These are phyloP conservation scores for Blepharisma stoltei DNA, from an alignment of 73 alveolate genomes.

Conservation along the genomic window DNA sequence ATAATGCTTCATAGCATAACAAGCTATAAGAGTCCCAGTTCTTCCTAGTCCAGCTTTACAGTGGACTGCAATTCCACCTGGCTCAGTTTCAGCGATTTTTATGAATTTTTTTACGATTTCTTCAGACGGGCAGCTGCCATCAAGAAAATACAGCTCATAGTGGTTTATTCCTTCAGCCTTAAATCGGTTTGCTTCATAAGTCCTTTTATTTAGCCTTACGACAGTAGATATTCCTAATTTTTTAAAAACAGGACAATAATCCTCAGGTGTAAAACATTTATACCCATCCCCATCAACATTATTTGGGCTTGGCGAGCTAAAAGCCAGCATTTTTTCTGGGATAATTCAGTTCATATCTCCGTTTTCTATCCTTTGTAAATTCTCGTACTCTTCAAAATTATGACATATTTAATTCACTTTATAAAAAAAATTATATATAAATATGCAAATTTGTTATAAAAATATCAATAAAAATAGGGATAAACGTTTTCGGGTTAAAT, in stretches of 20 bases:
- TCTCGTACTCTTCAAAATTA: conserved; percentile 46
- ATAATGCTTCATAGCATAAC: conserved; percentile 78
- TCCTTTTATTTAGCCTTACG: conserved; percentile 76
- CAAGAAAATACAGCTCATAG: conserved; percentile 84
- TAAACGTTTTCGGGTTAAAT: conserved; percentile 55
- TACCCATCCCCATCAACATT: conserved; percentile 51
- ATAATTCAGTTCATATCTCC: conserved; percentile 67
- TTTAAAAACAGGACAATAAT: conserved; percentile 85
- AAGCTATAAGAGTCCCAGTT: conserved; percentile 92
- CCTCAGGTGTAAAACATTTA: conserved; percentile 72
- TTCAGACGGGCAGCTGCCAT: conserved; percentile 95
- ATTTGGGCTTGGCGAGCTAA: conserved; percentile 34
- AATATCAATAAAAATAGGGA: too few relatives aligned
- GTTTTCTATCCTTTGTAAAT: conserved; percentile 44
- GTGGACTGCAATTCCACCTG: conserved; percentile 91
- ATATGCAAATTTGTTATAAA: too few relatives aligned
- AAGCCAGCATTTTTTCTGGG: conserved; percentile 49
- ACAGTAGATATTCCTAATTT: conserved; percentile 71
- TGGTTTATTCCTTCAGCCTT: conserved; percentile 70
- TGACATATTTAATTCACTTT: too few relatives aligned
- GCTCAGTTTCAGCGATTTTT: conserved; percentile 78
- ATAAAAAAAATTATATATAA: too few relatives aligned
- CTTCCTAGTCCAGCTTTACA: conserved; percentile 98
- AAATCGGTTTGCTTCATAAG: conserved; percentile 72
- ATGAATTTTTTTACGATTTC: conserved; percentile 78